Base-by-base conservation (phyloP, 179 eudicot species). In the Spergularia azorica region DNA sequence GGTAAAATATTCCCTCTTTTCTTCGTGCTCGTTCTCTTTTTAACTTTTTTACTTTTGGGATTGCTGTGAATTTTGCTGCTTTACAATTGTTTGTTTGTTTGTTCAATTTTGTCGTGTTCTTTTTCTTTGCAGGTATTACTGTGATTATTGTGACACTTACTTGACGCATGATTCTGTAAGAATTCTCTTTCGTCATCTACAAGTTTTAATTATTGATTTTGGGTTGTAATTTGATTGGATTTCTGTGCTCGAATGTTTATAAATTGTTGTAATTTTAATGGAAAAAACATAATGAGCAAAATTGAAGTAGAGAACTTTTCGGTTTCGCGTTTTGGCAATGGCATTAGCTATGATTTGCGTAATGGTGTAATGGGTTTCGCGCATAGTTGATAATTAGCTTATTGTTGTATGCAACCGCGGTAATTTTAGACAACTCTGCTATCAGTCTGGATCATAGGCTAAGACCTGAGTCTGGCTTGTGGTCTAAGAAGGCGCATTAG, bases 151-250 rank as follows among this genome's bases (percentile, higher is more conserved):
- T 58, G 88, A 86, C 64, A 86, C 88, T 79, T 86, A 86, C 79
- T 76, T 86, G 81, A 86, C 88, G 4, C 88, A 86, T 70, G 88
- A 86, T 81, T 86, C 88, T 76, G 88, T 86, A 67, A 83, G 88
- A 79, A 68, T 67, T 52, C 41, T 18, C 11, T 57, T 9, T 32
- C 56, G 2, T 36, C 39, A 36, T 36, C 39, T 39, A 50, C 16
- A 7, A 3, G 4, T 15, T 2, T 20, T 10, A 20, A 26, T 41
- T 11, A 6, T 56, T 52, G 15, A 14, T 21, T 16, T 60, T 51
- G 32, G n/a, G 2, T 5, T 62, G 2, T 56, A 5, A 6, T 46
- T 58, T 57, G 32, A 5, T 52, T 50, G 38, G 71, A 7, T n/a
- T 68, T 56, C 9, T 9, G 16, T 70, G 43, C 39, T 51, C 17